Evolutionary conservation across 2,329 filamentous ascomycete genomes (phyloP).

Genomic region (Pseudogymnoascus sp.): DNA sequence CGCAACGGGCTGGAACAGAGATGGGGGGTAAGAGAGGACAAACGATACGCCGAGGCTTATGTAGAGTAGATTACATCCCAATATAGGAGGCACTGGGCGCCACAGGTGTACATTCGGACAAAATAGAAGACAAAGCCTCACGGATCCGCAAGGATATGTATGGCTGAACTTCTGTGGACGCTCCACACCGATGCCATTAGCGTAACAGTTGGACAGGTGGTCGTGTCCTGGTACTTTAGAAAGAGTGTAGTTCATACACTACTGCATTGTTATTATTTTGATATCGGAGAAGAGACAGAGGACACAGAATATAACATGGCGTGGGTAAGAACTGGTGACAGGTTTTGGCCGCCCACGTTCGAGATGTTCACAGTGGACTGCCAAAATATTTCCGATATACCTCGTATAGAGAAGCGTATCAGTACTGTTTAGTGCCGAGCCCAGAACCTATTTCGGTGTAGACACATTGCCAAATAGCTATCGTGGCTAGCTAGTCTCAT

Average conservation of each 20-base stretch:
- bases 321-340: not conserved
- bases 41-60: not conserved
- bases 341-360: not conserved
- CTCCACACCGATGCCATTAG: not conserved
- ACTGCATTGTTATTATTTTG: not conserved
- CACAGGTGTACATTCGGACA: not conserved
- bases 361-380: not conserved
- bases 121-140: not conserved
- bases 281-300: not conserved
- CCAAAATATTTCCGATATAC: not conserved
- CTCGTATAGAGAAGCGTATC: not conserved
- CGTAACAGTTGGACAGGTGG: not conserved
- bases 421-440: not conserved
- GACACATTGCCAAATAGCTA: not conserved
- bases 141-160: not conserved
- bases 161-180: not conserved
- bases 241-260: not conserved
- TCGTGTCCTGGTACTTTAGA: not conserved
- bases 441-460: not conserved
- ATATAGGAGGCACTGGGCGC: not conserved
- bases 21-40: slow-evolving; percentile 6
- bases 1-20: not conserved
- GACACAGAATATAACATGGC: not conserved
- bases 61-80: not conserved
- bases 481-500: not conserved